Evolutionary conservation across 129 eudicot genomes (phyloP).

Genomic region (Mikania micrantha): DNA sequence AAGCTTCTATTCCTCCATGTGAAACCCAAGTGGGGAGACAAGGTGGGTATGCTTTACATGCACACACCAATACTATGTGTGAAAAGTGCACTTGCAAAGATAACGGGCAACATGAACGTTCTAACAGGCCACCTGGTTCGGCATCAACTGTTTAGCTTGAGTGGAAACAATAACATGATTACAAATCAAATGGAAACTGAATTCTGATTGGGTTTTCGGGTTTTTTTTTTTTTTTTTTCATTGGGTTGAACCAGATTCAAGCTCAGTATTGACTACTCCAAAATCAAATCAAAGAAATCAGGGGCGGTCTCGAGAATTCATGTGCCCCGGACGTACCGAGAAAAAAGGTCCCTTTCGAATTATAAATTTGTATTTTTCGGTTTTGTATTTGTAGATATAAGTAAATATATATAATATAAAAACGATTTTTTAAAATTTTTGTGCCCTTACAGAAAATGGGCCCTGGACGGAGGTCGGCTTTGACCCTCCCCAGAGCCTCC

Average conservation of each 20-base stretch:
- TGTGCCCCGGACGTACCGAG: too few species aligned
- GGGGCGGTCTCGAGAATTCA: too few species aligned
- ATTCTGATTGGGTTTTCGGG: not conserved
- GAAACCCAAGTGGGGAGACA: conserved; percentile 24
- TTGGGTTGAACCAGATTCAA: not conserved
- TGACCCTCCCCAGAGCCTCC: too few species aligned
- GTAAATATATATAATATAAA: too few species aligned
- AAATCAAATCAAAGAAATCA: too few species aligned
- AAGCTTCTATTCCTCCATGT: conserved; percentile 2
- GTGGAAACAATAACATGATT: conserved; percentile 1
- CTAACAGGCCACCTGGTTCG: not conserved
- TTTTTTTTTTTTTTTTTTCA: not conserved
- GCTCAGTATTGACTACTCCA: too few species aligned
- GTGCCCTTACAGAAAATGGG: too few species aligned
- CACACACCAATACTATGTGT: conserved; percentile 7
- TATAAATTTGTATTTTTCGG: too few species aligned
- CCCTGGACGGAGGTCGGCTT: too few species aligned
- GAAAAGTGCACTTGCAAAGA: conserved; percentile 20
- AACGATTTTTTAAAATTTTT: too few species aligned
- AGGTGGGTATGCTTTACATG: conserved; percentile 12
- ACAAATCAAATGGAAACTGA: not conserved
- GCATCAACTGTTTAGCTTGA: conserved; percentile 10
- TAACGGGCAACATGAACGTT: conserved; percentile 1
- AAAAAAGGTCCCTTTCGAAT: too few species aligned
- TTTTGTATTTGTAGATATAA: too few species aligned